Conservation (phyloP, 2,329 filamentous ascomycete genomes). For the Trichoderma asperellum region DNA sequence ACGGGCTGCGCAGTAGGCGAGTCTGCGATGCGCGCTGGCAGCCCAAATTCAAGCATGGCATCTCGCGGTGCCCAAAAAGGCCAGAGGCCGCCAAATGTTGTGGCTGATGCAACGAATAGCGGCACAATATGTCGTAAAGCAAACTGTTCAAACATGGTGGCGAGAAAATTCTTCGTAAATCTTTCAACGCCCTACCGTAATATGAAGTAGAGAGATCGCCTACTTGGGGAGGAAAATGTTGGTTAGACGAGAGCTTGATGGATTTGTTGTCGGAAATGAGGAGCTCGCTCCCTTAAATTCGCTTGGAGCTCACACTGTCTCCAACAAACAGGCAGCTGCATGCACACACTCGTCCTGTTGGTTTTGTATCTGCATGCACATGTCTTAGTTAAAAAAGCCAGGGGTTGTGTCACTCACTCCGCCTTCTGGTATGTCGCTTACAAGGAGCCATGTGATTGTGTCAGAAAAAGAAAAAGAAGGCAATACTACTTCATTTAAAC, state of each 20-base stretch:
- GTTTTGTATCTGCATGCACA: neutral
- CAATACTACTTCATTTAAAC: neutral
- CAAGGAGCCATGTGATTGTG: neutral
- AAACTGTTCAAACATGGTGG: constrained; percentile 25
- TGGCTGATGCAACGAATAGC: constrained; percentile 21
- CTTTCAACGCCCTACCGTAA: no score
- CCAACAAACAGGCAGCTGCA: neutral
- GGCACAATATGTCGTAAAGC: constrained; percentile 24
- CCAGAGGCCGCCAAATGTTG: constrained; percentile 30
- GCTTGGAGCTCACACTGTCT: neutral
- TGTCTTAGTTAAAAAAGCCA: neutral
- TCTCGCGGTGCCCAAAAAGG: constrained; percentile 27
- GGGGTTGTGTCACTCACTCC: constrained; percentile 1
- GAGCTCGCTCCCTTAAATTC: neutral
- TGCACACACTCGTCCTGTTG: neutral
- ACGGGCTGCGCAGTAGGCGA: constrained; percentile 24
- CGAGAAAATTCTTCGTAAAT: neutral
- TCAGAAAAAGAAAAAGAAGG: neutral
- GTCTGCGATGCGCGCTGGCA: constrained; percentile 23
- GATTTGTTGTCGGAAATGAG: neutral
- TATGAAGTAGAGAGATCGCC: neutral
- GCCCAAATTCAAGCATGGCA: constrained; percentile 30
- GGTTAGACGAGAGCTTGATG: neutral
- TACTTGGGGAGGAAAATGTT: neutral
- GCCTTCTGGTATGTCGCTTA: neutral